A percentile compares a stretch with the other conserved stretches of the same genome.
phyloP scores from a whole-genome alignment of 23 red algal genomes.

The Gracilaria caudata region DNA sequence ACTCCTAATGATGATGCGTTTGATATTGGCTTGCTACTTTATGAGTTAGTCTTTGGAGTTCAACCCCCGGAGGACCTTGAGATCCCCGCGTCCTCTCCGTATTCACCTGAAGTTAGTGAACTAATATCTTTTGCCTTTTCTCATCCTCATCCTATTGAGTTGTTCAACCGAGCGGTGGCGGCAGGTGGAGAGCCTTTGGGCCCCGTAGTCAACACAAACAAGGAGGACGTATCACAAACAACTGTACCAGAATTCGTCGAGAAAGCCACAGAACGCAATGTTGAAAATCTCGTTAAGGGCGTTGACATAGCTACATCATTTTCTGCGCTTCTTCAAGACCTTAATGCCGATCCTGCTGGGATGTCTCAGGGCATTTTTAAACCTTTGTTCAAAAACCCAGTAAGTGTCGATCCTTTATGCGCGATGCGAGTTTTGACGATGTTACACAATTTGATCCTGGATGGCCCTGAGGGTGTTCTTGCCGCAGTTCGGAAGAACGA shows the following conservation, averaged over 20 bases:
- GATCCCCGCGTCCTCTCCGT: conserved; percentile 11
- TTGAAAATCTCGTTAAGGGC: conserved; percentile 48
- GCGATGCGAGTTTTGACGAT: conserved; percentile 65
- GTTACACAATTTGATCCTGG: conserved; percentile 75
- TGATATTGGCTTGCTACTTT: conserved; percentile 58
- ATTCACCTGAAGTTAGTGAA: conserved; percentile 42
- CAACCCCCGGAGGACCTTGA: conserved; percentile 39
- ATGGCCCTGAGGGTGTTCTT: conserved; percentile 57
- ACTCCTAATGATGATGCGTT: conserved; percentile 56
- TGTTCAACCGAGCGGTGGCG: conserved; percentile 9
- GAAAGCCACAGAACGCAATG: conserved; percentile 44
- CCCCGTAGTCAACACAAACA: conserved; percentile 27
- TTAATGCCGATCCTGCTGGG: conserved; percentile 33
- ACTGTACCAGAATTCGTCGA: conserved; percentile 13
- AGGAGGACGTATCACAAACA: neutral
- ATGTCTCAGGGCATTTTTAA: conserved; percentile 63
- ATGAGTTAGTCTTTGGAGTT: conserved; percentile 41
- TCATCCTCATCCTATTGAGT: conserved; percentile 39
- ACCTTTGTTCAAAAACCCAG: conserved; percentile 64
- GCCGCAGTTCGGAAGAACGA: conserved; percentile 59
- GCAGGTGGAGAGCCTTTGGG: conserved; percentile 33
- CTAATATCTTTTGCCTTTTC: conserved; percentile 31
- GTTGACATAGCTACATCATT: conserved; percentile 49
- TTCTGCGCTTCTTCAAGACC: conserved; percentile 35
- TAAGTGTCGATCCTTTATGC: conserved; percentile 64